phyloP scores from a whole-genome alignment of 2,329 filamentous ascomycete genomes.

The Neodidymelliopsis sp. region DNA sequence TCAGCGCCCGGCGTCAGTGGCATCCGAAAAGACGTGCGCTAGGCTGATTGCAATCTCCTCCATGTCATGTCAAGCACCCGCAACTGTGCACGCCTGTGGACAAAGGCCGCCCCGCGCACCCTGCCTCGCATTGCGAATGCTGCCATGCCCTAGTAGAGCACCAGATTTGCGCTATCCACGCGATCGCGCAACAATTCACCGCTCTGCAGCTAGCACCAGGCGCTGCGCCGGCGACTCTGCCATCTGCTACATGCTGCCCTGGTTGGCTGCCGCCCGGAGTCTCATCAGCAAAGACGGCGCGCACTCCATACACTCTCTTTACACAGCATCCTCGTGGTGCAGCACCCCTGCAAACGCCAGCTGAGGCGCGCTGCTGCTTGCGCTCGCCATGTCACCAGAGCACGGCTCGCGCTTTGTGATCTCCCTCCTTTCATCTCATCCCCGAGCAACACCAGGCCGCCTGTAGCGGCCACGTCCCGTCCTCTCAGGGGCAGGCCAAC shows the following conservation, averaged over 20 bases:
- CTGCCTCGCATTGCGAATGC: slow-evolving; percentile 4
- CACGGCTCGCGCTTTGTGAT: slow-evolving; percentile 23
- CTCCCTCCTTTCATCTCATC: slow-evolving; percentile 32
- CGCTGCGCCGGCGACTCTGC: slow-evolving; percentile 5
- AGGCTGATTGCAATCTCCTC: slow-evolving; percentile 23
- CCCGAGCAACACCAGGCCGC: slow-evolving; percentile 13
- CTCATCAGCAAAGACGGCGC: slow-evolving; percentile 13
- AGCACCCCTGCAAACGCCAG: slow-evolving; percentile 9
- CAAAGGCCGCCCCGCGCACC: slow-evolving; percentile 4
- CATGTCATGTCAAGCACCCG: slow-evolving; percentile 17
- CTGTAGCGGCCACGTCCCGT: slow-evolving; percentile 10
- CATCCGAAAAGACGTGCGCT: slow-evolving; percentile 16
- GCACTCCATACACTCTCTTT: slow-evolving; percentile 12
- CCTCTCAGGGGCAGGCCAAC: slow-evolving; percentile 19
- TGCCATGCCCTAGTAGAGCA: slow-evolving; percentile 9
- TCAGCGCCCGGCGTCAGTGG: slow-evolving; percentile 14
- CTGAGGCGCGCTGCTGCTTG: slow-evolving; percentile 7
- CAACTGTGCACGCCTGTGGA: slow-evolving; percentile 8
- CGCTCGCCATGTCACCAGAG: slow-evolving; percentile 25
- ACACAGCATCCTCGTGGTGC: slow-evolving; percentile 8
- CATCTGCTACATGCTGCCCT: slow-evolving; percentile 2
- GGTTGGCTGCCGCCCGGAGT: slow-evolving; percentile 8
- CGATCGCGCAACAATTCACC: slow-evolving; percentile 19
- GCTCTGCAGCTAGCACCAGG: slow-evolving; percentile 13
- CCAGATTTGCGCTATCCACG: slow-evolving; percentile 17